Percentiles rank a stretch among this genome's conserved stretches.
phyloP scores from a whole-genome alignment of 2,329 filamentous ascomycete species.

The Penicillium oxalicum region DNA sequence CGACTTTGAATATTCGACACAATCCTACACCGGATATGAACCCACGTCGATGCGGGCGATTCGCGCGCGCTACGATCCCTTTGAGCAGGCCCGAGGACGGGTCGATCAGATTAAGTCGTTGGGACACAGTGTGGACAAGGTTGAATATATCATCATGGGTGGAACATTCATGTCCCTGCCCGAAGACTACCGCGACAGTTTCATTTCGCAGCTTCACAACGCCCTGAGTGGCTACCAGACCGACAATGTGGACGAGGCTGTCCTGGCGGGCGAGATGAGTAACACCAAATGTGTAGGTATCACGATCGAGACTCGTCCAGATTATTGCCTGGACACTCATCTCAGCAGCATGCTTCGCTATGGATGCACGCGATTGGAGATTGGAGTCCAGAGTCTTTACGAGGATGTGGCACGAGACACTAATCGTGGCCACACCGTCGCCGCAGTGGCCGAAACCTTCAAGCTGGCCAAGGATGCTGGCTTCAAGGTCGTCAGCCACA shows the following conservation, averaged over 20 bases:
- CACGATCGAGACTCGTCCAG: constrained; percentile 93
- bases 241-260: constrained; percentile 88
- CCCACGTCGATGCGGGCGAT: constrained; percentile 98
- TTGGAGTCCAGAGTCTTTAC: constrained; percentile 94
- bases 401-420: constrained; percentile 98
- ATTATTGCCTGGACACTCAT: constrained; percentile 95
- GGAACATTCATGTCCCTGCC: constrained; percentile 98
- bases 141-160: constrained; percentile 99
- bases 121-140: constrained; percentile 96
- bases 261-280: constrained; percentile 90
- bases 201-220: constrained; percentile 94
- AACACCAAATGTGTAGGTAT: constrained; percentile 97
- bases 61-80: constrained; percentile 91
- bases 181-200: constrained; percentile 81
- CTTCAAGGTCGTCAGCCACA: constrained; percentile 98
- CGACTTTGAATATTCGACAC: constrained; percentile 98
- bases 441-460: constrained; percentile 92
- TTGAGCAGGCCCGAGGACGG: constrained; percentile 90
- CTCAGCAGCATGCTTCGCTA: constrained; percentile 95
- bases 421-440: constrained; percentile 93
- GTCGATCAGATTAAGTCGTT: constrained; percentile 95
- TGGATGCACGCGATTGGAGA: constrained; percentile 87
- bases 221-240: constrained; percentile 94
- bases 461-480: constrained; percentile 95
- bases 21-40: constrained; percentile 97